Evolutionary conservation across 2,329 filamentous ascomycete genomes (phyloP).

Genomic region (Boeremia lycopersici): DNA sequence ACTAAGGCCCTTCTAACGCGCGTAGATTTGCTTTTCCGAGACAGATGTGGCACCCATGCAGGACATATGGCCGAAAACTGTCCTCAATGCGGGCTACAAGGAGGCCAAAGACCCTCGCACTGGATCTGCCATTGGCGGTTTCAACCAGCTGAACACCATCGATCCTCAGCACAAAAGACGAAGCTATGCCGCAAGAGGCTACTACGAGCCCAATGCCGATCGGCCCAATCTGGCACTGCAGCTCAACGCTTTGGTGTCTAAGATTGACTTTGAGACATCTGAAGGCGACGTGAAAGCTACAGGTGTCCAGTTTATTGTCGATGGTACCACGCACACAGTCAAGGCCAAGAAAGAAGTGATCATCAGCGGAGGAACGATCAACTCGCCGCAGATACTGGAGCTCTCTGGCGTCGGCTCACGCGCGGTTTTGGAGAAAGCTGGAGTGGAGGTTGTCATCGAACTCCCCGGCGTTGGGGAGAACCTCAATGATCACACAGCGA

Average conservation of each 20-base stretch:
- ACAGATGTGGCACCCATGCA: conserved; percentile 29
- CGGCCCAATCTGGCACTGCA: conserved; percentile 57
- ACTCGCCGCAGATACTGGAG: conserved; percentile 41
- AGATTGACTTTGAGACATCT: conserved; percentile 54
- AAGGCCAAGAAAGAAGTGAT: conserved; percentile 41
- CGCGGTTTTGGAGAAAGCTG: conserved; percentile 31
- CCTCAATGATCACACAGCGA: conserved; percentile 43
- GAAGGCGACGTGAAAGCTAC: conserved; percentile 49
- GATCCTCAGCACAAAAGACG: conserved; percentile 31
- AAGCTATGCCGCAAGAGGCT: conserved; percentile 47
- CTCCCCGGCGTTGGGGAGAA: conserved; percentile 43
- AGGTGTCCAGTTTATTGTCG: conserved; percentile 46
- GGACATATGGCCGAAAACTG: conserved; percentile 37
- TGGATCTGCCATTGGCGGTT: conserved; percentile 38
- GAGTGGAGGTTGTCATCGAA: conserved; percentile 37
- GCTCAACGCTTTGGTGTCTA: conserved; percentile 53
- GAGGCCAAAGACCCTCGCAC: conserved; percentile 32
- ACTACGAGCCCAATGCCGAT: conserved; percentile 42
- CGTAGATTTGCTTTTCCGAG: conserved; percentile 30
- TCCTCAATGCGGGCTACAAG: conserved; percentile 32
- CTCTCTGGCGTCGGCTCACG: conserved; percentile 39
- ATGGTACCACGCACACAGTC: conserved; percentile 39
- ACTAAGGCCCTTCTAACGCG: conserved; percentile 1
- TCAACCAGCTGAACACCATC: conserved; percentile 39
- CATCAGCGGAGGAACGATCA: conserved; percentile 33